These are phyloP conservation scores for Entomophthora muscae DNA, from an alignment of 371 early-diverging fungal species.

Conservation along the genomic window DNA sequence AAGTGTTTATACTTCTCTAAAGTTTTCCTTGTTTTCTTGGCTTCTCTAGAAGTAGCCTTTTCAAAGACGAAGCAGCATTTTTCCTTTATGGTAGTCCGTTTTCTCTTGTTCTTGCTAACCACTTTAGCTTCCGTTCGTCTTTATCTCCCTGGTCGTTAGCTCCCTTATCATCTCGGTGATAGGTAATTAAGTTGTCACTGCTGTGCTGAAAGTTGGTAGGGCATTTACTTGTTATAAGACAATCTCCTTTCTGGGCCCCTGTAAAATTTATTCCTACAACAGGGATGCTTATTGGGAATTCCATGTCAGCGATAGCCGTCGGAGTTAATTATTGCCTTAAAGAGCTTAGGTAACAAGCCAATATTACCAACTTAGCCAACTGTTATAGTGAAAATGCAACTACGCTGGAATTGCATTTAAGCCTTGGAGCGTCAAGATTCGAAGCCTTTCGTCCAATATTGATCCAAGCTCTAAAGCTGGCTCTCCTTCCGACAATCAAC, in stretches of 20 bases:
- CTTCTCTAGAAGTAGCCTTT: conserved; percentile 10
- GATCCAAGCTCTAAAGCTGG: conserved; percentile 48
- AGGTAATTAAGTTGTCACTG: conserved; percentile 7
- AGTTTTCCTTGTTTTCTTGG: conserved; percentile 10
- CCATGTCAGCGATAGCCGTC: conserved; percentile 68
- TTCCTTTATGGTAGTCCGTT: conserved; percentile 12
- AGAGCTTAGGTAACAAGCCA: conserved; percentile 10
- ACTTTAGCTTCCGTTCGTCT: conserved; percentile 10
- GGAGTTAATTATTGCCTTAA: conserved; percentile 18
- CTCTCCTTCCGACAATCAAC: conserved; percentile 69
- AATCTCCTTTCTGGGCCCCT: conserved; percentile 48
- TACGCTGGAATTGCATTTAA: conserved; percentile 48
- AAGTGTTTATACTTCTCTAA: not conserved
- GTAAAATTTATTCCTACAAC: conserved; percentile 73
- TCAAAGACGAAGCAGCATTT: conserved; percentile 11
- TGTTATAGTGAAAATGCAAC: conserved; percentile 35
- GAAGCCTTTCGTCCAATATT: conserved; percentile 61
- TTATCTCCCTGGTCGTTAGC: conserved; percentile 10
- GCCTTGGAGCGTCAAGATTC: conserved; percentile 72
- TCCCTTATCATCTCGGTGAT: conserved; percentile 9
- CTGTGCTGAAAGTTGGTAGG: not conserved
- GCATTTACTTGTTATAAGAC: conserved; percentile 2
- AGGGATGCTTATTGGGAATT: conserved; percentile 73
- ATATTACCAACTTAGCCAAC: too few relatives aligned
- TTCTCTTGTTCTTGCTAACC: not conserved